A percentile compares a stretch with the other conserved stretches of the same genome.
phyloP scores from a whole-genome alignment of 768 basidiomycete species.

The Leccinum aurantiacum region DNA sequence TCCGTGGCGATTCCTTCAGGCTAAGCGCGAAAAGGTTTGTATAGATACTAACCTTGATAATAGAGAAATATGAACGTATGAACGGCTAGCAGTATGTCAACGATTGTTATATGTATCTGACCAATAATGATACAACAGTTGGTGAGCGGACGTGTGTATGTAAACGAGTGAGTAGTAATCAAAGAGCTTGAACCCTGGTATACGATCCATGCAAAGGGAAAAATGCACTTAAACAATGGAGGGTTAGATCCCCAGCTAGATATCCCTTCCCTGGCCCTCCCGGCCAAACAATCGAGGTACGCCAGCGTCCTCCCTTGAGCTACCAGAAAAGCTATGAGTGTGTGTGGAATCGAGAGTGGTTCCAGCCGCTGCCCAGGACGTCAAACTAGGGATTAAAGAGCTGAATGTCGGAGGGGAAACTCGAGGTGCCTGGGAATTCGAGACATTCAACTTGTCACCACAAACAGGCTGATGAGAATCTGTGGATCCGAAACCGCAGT shows the following conservation, averaged over 20 bases:
- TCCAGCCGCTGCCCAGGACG: constrained; percentile 36
- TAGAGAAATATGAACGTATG: neutral
- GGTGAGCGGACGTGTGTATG: neutral
- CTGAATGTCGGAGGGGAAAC: constrained; percentile 23
- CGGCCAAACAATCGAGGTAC: constrained; percentile 28
- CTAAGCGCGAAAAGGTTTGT: neutral
- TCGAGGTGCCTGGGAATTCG: constrained; percentile 23
- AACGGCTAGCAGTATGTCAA: neutral
- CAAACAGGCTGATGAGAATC: constrained; percentile 2
- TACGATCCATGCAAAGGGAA: constrained; percentile 1
- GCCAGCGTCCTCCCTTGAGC: constrained; percentile 20
- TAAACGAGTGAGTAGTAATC: constrained; percentile 4
- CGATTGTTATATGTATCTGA: neutral
- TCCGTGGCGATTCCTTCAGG: neutral
- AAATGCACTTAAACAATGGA: neutral
- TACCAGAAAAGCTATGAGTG: constrained; percentile 7
- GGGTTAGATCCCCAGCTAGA: constrained; percentile 16
- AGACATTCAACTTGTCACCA: constrained; percentile 8
- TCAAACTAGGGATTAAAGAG: constrained; percentile 34
- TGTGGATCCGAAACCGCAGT: constrained; percentile 3
- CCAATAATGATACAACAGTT: constrained; percentile 16
- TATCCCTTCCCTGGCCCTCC: constrained; percentile 26
- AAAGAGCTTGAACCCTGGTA: neutral
- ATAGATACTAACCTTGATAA: neutral
- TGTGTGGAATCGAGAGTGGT: constrained; percentile 20